phyloP scores from a whole-genome alignment of 495 filamentous ascomycete species.

The Podospora sp. region DNA sequence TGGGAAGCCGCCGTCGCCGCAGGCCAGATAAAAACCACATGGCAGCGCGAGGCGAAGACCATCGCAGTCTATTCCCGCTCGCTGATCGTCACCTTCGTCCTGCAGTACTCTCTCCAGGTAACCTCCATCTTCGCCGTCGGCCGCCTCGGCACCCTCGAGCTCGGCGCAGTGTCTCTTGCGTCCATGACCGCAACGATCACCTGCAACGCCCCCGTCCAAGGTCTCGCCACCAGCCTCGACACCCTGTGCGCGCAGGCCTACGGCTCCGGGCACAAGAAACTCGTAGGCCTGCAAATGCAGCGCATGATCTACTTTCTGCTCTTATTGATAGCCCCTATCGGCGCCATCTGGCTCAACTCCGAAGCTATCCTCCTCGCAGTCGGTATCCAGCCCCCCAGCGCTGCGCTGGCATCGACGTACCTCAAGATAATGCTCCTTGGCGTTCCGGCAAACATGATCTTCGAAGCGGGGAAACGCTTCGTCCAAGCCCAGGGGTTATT shows the following conservation, averaged over 20 bases:
- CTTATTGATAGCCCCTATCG: slow-evolving; percentile 63
- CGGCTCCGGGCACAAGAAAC: slow-evolving; percentile 66
- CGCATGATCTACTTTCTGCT: slow-evolving; percentile 70
- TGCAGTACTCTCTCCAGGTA: slow-evolving; percentile 76
- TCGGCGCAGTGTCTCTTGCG: slow-evolving; percentile 66
- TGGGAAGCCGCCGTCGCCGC: slow-evolving; percentile 81
- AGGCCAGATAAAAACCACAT: slow-evolving; percentile 80
- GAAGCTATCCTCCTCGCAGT: slow-evolving; percentile 60
- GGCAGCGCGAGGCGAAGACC: slow-evolving; percentile 79
- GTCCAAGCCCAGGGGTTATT: slow-evolving; percentile 76
- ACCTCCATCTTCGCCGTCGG: slow-evolving; percentile 70
- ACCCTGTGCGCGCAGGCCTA: slow-evolving; percentile 78
- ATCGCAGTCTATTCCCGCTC: slow-evolving; percentile 58
- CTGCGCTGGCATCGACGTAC: slow-evolving; percentile 67
- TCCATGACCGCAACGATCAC: slow-evolving; percentile 77
- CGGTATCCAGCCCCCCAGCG: slow-evolving; percentile 63
- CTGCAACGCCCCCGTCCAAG: slow-evolving; percentile 72
- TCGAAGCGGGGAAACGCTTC: slow-evolving; percentile 73
- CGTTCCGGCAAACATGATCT: slow-evolving; percentile 67
- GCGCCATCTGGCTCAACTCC: slow-evolving; percentile 60
- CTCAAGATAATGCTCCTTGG: slow-evolving; percentile 65
- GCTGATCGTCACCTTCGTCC: slow-evolving; percentile 67
- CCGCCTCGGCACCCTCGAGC: slow-evolving; percentile 62
- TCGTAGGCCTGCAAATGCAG: slow-evolving; percentile 74
- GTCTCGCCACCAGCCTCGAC: slow-evolving; percentile 70